These are phyloP conservation scores for Kwoniella bestiolae DNA, from an alignment of 768 basidiomycete species.

Conservation along the genomic window DNA sequence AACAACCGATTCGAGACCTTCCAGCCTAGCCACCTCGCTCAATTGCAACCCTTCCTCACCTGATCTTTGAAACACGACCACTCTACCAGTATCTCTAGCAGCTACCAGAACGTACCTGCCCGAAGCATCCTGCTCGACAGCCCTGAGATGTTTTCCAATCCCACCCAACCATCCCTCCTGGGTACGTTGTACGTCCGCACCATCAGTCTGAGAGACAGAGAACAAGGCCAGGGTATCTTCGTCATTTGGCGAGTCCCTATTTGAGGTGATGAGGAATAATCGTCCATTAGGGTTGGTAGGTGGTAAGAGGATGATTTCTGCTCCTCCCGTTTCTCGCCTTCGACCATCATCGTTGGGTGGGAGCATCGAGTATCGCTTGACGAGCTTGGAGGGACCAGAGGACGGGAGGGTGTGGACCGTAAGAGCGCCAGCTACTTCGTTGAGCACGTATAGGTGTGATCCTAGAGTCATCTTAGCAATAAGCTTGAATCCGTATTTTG, in stretches of 20 bases:
- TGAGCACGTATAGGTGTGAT: constrained; percentile 32
- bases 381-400: constrained; percentile 4
- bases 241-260: constrained; percentile 35
- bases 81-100: constrained; percentile 31
- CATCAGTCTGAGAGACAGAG: constrained; percentile 24
- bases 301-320: constrained; percentile 36
- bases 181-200: constrained; percentile 16
- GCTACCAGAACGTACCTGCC: constrained; percentile 30
- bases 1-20: constrained; percentile 21
- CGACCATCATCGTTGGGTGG: constrained; percentile 24
- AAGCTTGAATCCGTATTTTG: no score
- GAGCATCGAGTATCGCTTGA: constrained; percentile 31
- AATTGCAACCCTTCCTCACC: constrained; percentile 26
- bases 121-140: constrained; percentile 19
- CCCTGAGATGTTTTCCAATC: constrained; percentile 30
- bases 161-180: constrained; percentile 18
- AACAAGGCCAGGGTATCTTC: constrained; percentile 38
- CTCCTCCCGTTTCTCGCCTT: constrained; percentile 17
- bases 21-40: constrained; percentile 32
- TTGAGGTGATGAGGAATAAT: constrained; percentile 35
- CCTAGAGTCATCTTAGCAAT: no score
- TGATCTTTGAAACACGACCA: constrained; percentile 28
- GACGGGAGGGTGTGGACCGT: constrained; percentile 26
- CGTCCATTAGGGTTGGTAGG: constrained; percentile 14
- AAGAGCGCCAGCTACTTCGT: constrained; percentile 35